phyloP scores from a whole-genome alignment of 805 yeast genomes.

The Lipomyces starkeyi region DNA sequence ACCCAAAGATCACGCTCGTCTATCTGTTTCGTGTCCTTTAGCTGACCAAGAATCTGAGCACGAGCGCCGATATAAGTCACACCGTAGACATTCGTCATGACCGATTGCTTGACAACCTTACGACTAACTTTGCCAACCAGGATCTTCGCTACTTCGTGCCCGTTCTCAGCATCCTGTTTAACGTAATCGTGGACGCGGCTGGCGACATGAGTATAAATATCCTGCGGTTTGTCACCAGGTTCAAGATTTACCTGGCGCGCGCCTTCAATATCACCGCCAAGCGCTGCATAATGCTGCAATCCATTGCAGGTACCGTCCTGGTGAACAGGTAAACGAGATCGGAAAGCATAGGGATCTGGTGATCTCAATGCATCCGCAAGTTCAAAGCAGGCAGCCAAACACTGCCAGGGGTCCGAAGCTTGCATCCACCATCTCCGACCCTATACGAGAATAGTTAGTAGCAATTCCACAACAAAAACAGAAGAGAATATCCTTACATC shows the following conservation, averaged over 20 bases:
- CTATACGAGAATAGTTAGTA: conserved; percentile 6
- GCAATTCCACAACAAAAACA: neutral
- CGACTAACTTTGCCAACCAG: conserved; percentile 72
- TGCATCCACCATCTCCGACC: conserved; percentile 61
- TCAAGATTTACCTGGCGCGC: conserved; percentile 65
- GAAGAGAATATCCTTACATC: conserved; percentile 30
- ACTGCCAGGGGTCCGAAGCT: conserved; percentile 70
- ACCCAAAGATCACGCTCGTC: conserved; percentile 55
- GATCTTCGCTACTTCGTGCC: conserved; percentile 46
- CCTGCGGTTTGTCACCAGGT: conserved; percentile 64
- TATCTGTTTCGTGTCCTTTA: conserved; percentile 62
- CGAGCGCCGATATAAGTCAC: conserved; percentile 94
- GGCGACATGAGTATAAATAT: conserved; percentile 64
- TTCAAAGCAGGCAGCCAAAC: conserved; percentile 62
- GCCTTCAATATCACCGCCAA: conserved; percentile 72
- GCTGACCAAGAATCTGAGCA: conserved; percentile 81
- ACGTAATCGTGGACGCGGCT: conserved; percentile 56
- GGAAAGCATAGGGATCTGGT: conserved; percentile 56
- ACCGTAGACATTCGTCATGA: conserved; percentile 98
- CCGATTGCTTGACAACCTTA: conserved; percentile 94
- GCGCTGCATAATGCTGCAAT: conserved; percentile 70
- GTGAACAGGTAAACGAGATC: conserved; percentile 63
- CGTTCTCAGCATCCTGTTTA: conserved; percentile 52
- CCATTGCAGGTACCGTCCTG: conserved; percentile 76
- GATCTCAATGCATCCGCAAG: conserved; percentile 55